These are phyloP conservation scores for Corynascus novoguineensis DNA, from an alignment of 495 filamentous ascomycete genomes.

Conservation along the genomic window DNA sequence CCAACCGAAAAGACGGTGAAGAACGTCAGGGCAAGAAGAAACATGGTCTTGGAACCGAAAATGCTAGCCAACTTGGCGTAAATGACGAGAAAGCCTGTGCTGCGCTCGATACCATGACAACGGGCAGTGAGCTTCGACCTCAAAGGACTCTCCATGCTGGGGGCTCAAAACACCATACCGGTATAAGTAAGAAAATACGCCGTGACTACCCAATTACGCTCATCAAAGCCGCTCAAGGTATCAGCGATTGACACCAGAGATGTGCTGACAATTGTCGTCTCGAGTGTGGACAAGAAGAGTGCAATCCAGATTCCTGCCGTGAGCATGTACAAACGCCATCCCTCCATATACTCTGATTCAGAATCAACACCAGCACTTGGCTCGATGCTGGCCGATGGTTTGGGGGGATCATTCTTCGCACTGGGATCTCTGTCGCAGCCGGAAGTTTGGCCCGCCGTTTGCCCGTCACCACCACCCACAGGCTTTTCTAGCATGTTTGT, in stretches of 20 bases:
- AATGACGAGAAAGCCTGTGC: constrained; percentile 45
- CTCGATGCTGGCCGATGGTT: too few relatives aligned
- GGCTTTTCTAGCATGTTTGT: too few relatives aligned
- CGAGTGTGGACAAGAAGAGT: constrained; percentile 43
- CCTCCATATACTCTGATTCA: too few relatives aligned
- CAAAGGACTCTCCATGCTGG: neutral
- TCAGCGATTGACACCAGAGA: constrained; percentile 53
- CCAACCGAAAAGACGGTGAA: constrained; percentile 50
- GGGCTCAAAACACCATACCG: constrained; percentile 20
- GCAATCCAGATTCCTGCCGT: too few relatives aligned
- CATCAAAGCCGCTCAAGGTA: constrained; percentile 45
- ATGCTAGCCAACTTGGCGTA: constrained; percentile 50
- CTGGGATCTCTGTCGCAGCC: too few relatives aligned
- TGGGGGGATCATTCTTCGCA: too few relatives aligned
- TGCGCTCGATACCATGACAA: neutral
- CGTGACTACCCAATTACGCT: constrained; percentile 51
- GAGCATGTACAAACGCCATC: too few relatives aligned
- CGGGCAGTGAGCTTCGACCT: neutral
- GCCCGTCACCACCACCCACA: too few relatives aligned
- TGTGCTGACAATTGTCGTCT: constrained; percentile 55
- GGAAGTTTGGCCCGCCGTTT: too few relatives aligned
- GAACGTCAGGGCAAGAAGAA: constrained; percentile 40
- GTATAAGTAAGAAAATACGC: constrained; percentile 54
- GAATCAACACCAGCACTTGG: too few relatives aligned
- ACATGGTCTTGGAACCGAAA: constrained; percentile 44